Conservation (phyloP, 352 stramenopile species). For the Pythium apleroticum region DNA sequence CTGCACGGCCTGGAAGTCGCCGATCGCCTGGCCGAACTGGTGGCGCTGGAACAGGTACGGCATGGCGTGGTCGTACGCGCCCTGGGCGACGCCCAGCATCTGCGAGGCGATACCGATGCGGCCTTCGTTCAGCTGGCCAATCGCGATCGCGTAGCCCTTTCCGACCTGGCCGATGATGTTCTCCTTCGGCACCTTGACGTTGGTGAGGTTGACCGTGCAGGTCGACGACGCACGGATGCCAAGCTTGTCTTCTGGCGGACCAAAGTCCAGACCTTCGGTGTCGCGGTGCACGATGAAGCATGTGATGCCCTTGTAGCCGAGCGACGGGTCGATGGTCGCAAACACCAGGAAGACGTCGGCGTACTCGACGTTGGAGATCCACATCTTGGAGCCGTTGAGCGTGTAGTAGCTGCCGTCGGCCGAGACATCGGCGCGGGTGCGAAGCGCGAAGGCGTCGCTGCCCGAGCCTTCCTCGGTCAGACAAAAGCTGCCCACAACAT, state of each 20-base stretch:
- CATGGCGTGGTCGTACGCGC: constrained; percentile 94
- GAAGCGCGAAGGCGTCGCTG: constrained; percentile 96
- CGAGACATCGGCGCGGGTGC: constrained; percentile 88
- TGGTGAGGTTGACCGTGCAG: constrained; percentile 92
- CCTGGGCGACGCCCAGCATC: constrained; percentile 96
- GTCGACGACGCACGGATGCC: constrained; percentile 96
- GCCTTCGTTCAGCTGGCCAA: constrained; percentile 95
- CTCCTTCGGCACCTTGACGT: constrained; percentile 91
- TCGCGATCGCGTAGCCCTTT: constrained; percentile 97
- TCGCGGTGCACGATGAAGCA: constrained; percentile 97
- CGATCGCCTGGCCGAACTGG: constrained; percentile 94
- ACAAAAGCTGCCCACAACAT: constrained; percentile 94
- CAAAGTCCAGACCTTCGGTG: constrained; percentile 91
- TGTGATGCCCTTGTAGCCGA: constrained; percentile 97
- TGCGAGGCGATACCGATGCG: constrained; percentile 98
- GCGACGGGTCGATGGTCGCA: constrained; percentile 90
- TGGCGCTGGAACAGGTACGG: constrained; percentile 96
- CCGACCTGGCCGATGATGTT: constrained; percentile 41
- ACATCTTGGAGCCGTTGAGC: constrained; percentile 97
- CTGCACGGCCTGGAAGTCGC: constrained; percentile 96
- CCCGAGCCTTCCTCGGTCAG: constrained; percentile 93
- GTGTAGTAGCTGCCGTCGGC: constrained; percentile 93
- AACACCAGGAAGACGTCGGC: constrained; percentile 96
- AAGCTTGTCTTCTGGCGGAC: constrained; percentile 96
- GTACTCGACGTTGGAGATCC: constrained; percentile 97